Conservation (phyloP, 2,329 filamentous ascomycete genomes). For the Exophiala xenobiotica region DNA sequence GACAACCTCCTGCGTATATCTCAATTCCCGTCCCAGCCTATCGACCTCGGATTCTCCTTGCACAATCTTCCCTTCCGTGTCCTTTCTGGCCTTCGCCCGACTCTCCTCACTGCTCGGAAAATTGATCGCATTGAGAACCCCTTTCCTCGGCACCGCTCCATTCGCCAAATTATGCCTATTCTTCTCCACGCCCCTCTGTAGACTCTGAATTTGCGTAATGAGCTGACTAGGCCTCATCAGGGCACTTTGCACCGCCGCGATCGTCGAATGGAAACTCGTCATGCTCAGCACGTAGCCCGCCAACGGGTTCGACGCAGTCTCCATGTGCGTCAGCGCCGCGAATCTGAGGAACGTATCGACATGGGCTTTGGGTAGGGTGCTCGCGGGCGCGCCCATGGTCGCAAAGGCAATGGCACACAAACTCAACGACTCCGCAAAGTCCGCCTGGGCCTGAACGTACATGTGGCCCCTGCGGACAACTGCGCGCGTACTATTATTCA, state of each 20-base stretch:
- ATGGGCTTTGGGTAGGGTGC: conserved; percentile 68
- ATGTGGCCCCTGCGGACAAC: conserved; percentile 77
- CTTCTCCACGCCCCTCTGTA: conserved; percentile 74
- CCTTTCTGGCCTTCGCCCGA: conserved; percentile 74
- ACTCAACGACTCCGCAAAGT: conserved; percentile 44
- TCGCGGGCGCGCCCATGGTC: conserved; percentile 48
- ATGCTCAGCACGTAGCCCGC: conserved; percentile 72
- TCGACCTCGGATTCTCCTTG: conserved; percentile 69
- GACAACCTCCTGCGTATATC: conserved; percentile 91
- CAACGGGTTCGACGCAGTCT: conserved; percentile 68
- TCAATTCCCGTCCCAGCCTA: conserved; percentile 73
- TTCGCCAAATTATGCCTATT: conserved; percentile 73
- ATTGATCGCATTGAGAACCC: conserved; percentile 41
- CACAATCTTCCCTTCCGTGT: conserved; percentile 76
- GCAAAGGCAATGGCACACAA: conserved; percentile 49
- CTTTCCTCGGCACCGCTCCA: conserved; percentile 46
- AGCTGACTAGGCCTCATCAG: conserved; percentile 76
- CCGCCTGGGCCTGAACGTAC: conserved; percentile 62
- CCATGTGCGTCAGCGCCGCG: conserved; percentile 61
- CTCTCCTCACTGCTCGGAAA: conserved; percentile 72
- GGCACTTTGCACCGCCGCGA: conserved; percentile 75
- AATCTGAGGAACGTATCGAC: conserved; percentile 71
- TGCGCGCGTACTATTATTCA: conserved; percentile 79
- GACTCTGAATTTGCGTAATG: conserved; percentile 71
- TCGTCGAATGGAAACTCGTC: conserved; percentile 77